phyloP scores from a whole-genome alignment of 1,139 yeast species.

The Candida smagusa region DNA sequence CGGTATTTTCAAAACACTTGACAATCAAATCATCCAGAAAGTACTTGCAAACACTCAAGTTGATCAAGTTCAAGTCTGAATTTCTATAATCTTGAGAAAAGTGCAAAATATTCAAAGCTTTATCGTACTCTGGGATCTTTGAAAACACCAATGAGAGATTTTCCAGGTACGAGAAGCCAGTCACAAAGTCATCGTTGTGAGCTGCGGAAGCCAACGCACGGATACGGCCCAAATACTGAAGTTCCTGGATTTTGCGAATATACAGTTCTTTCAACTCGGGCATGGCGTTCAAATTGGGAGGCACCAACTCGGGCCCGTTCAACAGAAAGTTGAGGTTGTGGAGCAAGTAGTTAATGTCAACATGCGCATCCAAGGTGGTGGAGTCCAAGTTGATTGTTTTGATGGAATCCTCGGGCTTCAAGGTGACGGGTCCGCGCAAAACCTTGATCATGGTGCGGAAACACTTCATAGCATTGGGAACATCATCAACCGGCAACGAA shows the following conservation, averaged over 20 bases:
- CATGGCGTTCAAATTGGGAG: slow-evolving; percentile 45
- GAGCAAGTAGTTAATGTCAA: slow-evolving; percentile 53
- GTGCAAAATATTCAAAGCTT: slow-evolving; percentile 24
- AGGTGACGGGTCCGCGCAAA: slow-evolving; percentile 56
- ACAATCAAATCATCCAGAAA: slow-evolving; percentile 63
- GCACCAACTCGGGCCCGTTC: slow-evolving; percentile 47
- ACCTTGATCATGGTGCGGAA: slow-evolving; percentile 56
- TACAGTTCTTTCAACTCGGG: slow-evolving; percentile 42
- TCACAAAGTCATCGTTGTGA: slow-evolving; percentile 29
- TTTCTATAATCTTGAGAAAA: slow-evolving; percentile 22
- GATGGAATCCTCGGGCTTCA: slow-evolving; percentile 38
- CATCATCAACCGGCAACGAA: slow-evolving; percentile 26
- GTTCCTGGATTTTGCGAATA: slow-evolving; percentile 48
- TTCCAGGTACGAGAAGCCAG: slow-evolving; percentile 37
- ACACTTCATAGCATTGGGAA: slow-evolving; percentile 54
- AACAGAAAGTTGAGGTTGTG: slow-evolving; percentile 43
- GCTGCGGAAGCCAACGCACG: slow-evolving; percentile 8
- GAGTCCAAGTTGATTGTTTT: slow-evolving; percentile 52
- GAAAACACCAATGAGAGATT: slow-evolving; percentile 34
- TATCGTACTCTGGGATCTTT: slow-evolving; percentile 43
- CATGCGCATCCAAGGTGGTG: slow-evolving; percentile 48
- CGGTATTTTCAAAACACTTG: slow-evolving; percentile 57
- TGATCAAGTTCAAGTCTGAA: slow-evolving; percentile 30
- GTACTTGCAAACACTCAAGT: slow-evolving; percentile 55
- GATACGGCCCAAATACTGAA: slow-evolving; percentile 43